These are phyloP conservation scores for Ambrosia trifida DNA, from an alignment of 129 eudicot genomes.

Conservation along the genomic window DNA sequence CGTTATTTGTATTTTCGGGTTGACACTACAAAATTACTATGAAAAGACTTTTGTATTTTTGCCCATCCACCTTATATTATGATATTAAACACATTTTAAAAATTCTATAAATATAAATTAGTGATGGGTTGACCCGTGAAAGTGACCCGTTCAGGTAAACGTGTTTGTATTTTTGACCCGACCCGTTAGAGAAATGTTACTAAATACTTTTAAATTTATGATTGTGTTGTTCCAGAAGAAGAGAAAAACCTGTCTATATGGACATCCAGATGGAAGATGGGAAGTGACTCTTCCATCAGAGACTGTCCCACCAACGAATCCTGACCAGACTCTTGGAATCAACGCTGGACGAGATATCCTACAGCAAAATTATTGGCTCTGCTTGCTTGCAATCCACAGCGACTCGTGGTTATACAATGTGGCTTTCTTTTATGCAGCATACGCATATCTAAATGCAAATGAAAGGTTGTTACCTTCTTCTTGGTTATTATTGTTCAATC, in stretches of 20 bases:
- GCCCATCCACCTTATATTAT: too few species aligned
- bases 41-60: too few species aligned
- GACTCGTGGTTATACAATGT: constrained; percentile 94
- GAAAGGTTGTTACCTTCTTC: constrained; percentile 46
- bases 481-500: too few species aligned
- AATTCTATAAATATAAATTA: too few species aligned
- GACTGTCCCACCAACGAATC: constrained; percentile 89
- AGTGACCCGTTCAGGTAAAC: too few species aligned
- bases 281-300: constrained; percentile 90
- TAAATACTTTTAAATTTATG: background rate
- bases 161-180: too few species aligned
- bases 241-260: constrained; percentile 81
- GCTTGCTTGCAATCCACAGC: constrained; percentile 84
- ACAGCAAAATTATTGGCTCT: constrained; percentile 84
- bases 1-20: too few species aligned
- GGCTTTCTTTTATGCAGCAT: constrained; percentile 69
- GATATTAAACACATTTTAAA: too few species aligned
- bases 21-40: too few species aligned
- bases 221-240: constrained; percentile 46
- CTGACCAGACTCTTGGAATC: constrained; percentile 95
- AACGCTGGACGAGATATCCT: constrained; percentile 90
- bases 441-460: constrained; percentile 60
- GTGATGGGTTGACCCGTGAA: too few species aligned
- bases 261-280: constrained; percentile 84
- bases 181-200: background rate